Conservation (phyloP, 805 yeast species). For the Pichia cephalocereana region DNA sequence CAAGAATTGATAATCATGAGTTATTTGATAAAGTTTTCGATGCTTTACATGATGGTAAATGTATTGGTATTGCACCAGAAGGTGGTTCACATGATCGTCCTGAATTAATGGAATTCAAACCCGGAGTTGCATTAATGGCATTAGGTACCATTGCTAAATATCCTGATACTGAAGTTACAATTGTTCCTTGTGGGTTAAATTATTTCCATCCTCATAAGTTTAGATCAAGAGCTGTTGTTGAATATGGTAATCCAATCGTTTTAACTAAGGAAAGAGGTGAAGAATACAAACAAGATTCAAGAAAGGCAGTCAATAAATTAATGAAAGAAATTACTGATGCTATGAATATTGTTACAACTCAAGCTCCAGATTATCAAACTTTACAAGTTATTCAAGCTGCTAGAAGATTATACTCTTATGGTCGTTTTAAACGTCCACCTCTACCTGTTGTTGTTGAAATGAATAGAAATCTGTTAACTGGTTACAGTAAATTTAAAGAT, state of each 20-base stretch:
- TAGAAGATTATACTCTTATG: slow-evolving; percentile 70
- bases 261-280: slow-evolving; percentile 52
- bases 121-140: slow-evolving; percentile 98
- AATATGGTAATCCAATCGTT: slow-evolving; percentile 80
- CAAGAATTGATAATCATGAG: slow-evolving; percentile 69
- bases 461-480: slow-evolving; percentile 77
- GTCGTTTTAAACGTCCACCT: slow-evolving; percentile 40
- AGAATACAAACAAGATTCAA: slow-evolving; percentile 53
- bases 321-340: slow-evolving; percentile 60
- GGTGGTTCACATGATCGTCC: slow-evolving; percentile 99
- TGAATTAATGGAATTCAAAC: slow-evolving; percentile 82
- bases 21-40: slow-evolving; percentile 78
- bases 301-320: slow-evolving; percentile 61
- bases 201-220: slow-evolving; percentile 94
- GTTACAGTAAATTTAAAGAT: slow-evolving; percentile 66
- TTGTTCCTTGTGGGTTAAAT: slow-evolving; percentile 95
- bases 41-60: slow-evolving; percentile 60
- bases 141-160: slow-evolving; percentile 73
- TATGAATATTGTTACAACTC: slow-evolving; percentile 73
- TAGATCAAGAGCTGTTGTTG: slow-evolving; percentile 90
- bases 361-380: slow-evolving; percentile 81
- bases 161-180: slow-evolving; percentile 63
- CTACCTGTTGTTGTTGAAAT: slow-evolving; percentile 81
- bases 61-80: slow-evolving; percentile 92
- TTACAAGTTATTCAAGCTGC: slow-evolving; percentile 88